A percentile compares a stretch with the other conserved stretches of the same genome.
These are phyloP conservation scores for Polyporus arcularius DNA, from an alignment of 768 basidiomycete genomes.

Conservation along the genomic window DNA sequence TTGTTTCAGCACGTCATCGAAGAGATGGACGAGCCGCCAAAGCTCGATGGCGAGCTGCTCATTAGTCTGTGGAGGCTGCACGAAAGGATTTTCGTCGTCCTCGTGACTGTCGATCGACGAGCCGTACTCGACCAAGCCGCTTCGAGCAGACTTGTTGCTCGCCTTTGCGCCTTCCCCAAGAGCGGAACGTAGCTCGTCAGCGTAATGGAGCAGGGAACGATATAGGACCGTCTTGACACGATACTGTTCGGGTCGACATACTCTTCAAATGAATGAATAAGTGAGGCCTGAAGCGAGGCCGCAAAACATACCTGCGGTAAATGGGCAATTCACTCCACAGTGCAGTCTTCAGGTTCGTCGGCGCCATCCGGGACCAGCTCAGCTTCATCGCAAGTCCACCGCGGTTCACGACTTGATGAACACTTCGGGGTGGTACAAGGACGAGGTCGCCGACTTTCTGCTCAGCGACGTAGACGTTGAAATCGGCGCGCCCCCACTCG, in stretches of 20 bases:
- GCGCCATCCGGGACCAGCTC: conserved; percentile 86
- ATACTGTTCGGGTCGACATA: conserved; percentile 81
- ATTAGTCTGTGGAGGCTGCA: conserved; percentile 11
- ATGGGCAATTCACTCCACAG: conserved; percentile 76
- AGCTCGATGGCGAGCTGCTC: conserved; percentile 27
- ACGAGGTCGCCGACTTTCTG: conserved; percentile 80
- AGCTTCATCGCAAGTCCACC: conserved; percentile 84
- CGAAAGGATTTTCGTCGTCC: too few relatives aligned
- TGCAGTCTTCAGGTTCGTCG: conserved; percentile 58
- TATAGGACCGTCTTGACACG: conserved; percentile 69
- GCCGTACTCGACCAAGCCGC: background rate
- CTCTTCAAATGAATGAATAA: conserved; percentile 42
- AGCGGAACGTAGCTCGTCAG: conserved; percentile 20
- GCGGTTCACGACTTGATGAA: conserved; percentile 81
- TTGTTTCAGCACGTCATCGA: conserved; percentile 26
- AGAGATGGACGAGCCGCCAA: conserved; percentile 19
- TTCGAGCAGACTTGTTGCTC: background rate
- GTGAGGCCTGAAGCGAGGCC: background rate
- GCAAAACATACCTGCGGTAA: conserved; percentile 62
- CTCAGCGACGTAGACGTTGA: conserved; percentile 67
- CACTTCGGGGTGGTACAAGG: conserved; percentile 77
- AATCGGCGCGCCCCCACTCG: conserved; percentile 65
- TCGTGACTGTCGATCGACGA: background rate
- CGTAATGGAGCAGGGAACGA: conserved; percentile 47
- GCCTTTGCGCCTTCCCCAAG: background rate